phyloP scores from a whole-genome alignment of 257 asterid genomes.

The Scutellaria minor region DNA sequence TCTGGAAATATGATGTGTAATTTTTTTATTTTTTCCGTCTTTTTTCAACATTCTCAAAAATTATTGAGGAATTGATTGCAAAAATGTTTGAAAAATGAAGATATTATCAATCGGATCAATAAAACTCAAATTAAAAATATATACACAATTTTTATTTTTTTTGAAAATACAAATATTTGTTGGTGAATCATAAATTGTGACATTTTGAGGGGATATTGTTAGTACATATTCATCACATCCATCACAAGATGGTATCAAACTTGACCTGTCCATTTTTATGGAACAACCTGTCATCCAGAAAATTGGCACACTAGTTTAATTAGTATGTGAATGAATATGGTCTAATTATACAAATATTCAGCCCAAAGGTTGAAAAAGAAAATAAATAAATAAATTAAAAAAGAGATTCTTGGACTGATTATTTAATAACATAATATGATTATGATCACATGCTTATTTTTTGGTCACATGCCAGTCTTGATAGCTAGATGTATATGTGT shows the following conservation, averaged over 20 bases:
- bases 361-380: not conserved
- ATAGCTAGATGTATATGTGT: not conserved
- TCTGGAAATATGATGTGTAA: too few species aligned
- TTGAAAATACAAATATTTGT: not conserved
- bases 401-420: slow-evolving; percentile 3
- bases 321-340: not conserved
- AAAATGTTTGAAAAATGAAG: too few species aligned
- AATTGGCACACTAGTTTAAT: not conserved
- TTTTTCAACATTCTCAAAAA: too few species aligned
- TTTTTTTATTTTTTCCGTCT: too few species aligned
- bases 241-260: slow-evolving; percentile 35
- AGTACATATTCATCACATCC: not conserved
- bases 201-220: not conserved
- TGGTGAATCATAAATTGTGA: slow-evolving; percentile 3
- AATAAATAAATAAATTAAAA: not conserved
- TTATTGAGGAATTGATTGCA: too few species aligned
- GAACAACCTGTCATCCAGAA: slow-evolving; percentile 38
- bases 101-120: too few species aligned
- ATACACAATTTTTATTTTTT: too few species aligned
- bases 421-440: slow-evolving; percentile 21
- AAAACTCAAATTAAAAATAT: too few species aligned
- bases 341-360: slow-evolving; percentile 19
- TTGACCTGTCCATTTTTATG: slow-evolving; percentile 31
- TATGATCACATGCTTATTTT: slow-evolving; percentile 26
- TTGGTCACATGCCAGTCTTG: slow-evolving; percentile 5